Percentiles rank a stretch among this genome's conserved stretches.
Evolutionary conservation across 495 filamentous ascomycete genomes (phyloP).

Genomic region (Aspergillus hancockii): DNA sequence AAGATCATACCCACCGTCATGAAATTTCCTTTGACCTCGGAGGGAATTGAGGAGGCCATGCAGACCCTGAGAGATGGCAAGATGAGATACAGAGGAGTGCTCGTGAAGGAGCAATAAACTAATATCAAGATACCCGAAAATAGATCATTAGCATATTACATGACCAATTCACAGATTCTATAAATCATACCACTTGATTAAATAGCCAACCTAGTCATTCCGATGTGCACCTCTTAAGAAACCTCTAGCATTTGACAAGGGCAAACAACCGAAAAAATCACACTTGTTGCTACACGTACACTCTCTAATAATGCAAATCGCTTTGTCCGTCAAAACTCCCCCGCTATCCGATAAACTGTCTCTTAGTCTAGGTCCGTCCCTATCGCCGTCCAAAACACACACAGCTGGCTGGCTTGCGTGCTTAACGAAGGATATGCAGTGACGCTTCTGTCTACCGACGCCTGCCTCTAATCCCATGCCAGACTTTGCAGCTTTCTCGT

Average conservation of each 20-base stretch:
- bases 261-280: background rate
- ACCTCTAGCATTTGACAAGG: background rate
- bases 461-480: constrained; percentile 6
- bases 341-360: background rate
- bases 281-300: background rate
- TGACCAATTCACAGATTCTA: too few species aligned
- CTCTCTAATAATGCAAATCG: background rate
- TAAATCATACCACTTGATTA: too few species aligned
- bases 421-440: constrained; percentile 7
- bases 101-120: constrained; percentile 22
- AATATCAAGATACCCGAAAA: background rate
- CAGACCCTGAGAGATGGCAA: constrained; percentile 53
- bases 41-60: constrained; percentile 59
- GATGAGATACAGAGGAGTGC: constrained; percentile 55
- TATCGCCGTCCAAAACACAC: constrained; percentile 7
- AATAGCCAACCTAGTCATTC: too few species aligned
- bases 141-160: too few species aligned
- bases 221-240: too few species aligned
- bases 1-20: constrained; percentile 52
- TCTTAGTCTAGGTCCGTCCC: background rate
- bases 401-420: background rate
- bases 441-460: constrained; percentile 3
- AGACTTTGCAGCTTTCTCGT: background rate
- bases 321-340: background rate
- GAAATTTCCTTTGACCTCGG: constrained; percentile 55